phyloP scores from a whole-genome alignment of 2,329 filamentous ascomycete genomes.

The Exserohilum rostratum region DNA sequence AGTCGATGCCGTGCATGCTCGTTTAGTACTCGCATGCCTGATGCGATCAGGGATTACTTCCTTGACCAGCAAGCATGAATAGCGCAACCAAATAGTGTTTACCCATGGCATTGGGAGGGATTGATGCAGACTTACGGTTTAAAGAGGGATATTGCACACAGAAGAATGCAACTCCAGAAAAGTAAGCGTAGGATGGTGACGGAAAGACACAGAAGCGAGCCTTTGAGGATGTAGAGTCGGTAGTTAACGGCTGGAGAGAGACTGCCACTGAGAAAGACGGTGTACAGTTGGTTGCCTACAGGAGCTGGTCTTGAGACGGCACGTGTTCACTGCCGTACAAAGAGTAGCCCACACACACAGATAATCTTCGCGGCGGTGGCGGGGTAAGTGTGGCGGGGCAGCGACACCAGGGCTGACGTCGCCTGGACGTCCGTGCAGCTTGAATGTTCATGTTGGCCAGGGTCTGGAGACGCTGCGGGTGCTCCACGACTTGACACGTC shows the following conservation, averaged over 20 bases:
- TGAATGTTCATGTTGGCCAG: not conserved
- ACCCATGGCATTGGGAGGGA: not conserved
- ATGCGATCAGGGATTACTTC: not conserved
- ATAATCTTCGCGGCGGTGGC: conserved; percentile 11
- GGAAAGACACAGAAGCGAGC: not conserved
- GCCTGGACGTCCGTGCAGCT: conserved; percentile 13
- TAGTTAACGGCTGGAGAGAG: not conserved
- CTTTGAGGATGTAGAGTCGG: not conserved
- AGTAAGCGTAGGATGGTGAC: not conserved
- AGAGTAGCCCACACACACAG: conserved; percentile 2
- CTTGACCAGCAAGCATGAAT: not conserved
- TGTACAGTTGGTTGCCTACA: not conserved
- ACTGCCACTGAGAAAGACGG: not conserved
- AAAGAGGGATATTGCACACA: not conserved
- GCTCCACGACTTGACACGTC: not conserved
- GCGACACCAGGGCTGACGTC: conserved; percentile 9
- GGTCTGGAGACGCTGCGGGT: conserved; percentile 6
- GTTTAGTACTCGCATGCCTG: no score
- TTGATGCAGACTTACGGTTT: not conserved
- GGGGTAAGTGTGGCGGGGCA: conserved; percentile 32
- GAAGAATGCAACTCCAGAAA: not conserved
- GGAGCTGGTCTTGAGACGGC: not conserved
- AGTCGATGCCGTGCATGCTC: conserved; percentile 6
- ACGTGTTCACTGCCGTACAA: conserved; percentile 1
- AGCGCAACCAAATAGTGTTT: not conserved